Percentiles rank a stretch among this genome's conserved stretches.
Conservation (phyloP, 192 early-diverging fungal genomes). For the Podila minutissima region DNA sequence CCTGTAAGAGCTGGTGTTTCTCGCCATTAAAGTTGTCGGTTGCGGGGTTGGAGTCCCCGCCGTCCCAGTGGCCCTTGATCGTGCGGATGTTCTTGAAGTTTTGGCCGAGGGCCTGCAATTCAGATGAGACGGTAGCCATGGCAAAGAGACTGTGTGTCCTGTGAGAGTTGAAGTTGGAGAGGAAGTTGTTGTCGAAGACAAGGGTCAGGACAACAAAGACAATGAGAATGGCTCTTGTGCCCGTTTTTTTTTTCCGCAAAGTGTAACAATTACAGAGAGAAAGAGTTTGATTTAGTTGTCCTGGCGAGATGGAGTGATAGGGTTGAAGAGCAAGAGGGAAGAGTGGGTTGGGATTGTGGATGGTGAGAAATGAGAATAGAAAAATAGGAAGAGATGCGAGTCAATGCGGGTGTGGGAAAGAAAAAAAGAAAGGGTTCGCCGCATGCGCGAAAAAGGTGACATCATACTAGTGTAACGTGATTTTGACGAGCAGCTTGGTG, state of each 20-base stretch:
- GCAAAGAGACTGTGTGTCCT: background rate
- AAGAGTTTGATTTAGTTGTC: no score
- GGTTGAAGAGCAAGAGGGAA: no score
- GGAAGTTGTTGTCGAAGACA: background rate
- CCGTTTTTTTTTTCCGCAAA: no score
- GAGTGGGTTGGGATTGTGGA: no score
- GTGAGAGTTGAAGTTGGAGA: background rate
- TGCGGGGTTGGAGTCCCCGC: constrained; percentile 31
- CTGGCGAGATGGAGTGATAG: no score
- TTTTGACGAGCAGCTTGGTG: background rate
- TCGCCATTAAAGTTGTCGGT: constrained; percentile 55
- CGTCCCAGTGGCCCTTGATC: constrained; percentile 50
- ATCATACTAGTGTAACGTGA: background rate
- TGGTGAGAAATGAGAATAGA: no score
- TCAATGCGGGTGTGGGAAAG: no score
- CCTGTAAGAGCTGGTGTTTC: constrained; percentile 51
- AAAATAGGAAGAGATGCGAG: no score
- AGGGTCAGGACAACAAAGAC: background rate
- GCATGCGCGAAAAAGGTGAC: background rate
- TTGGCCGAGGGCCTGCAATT: constrained; percentile 43
- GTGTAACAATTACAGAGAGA: background rate
- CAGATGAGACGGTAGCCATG: constrained; percentile 41
- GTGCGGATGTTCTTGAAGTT: constrained; percentile 46
- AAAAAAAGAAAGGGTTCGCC: background rate
- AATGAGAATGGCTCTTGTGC: background rate